Percentiles rank a stretch among this genome's conserved stretches.
Conservation (phyloP, 2,329 filamentous ascomycete genomes). For the Cladobotryum mycophilum region DNA sequence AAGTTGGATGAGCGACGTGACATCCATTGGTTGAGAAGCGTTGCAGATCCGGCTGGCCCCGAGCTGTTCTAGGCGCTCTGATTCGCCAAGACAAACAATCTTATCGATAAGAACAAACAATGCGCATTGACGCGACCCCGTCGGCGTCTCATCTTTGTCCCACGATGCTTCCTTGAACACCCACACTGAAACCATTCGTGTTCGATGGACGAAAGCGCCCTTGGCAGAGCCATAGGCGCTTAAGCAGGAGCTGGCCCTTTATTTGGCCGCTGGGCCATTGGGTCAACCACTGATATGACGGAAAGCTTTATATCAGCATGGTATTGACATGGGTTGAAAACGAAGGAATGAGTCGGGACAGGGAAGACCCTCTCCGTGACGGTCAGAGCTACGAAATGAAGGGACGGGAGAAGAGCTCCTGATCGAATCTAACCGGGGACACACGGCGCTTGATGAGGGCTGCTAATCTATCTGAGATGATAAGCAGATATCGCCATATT, state of each 20-base stretch:
- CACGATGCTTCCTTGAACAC: not conserved
- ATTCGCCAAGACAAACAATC: not conserved
- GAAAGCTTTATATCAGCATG: not conserved
- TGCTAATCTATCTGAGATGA: not conserved
- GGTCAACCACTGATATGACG: not conserved
- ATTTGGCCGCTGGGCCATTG: no score
- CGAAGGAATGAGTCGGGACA: not conserved
- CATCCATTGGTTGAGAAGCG: not conserved
- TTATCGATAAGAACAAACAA: slow-evolving; percentile 2
- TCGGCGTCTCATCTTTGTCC: slow-evolving; percentile 9
- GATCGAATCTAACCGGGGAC: not conserved
- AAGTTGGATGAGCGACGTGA: not conserved
- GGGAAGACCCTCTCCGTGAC: not conserved
- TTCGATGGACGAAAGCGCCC: not conserved
- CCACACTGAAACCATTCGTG: slow-evolving; percentile 9
- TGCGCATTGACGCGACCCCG: slow-evolving; percentile 1
- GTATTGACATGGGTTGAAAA: not conserved
- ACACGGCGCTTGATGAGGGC: not conserved
- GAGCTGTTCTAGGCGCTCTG: not conserved
- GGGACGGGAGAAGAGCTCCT: not conserved
- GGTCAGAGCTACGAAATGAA: slow-evolving; percentile 6
- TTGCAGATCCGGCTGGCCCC: slow-evolving; percentile 6
- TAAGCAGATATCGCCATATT: not conserved
- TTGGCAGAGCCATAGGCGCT: not conserved
- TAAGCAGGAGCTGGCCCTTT: not conserved